These are phyloP conservation scores for Aureobasidium lini DNA, from an alignment of 2,329 filamentous ascomycete species.

Conservation along the genomic window DNA sequence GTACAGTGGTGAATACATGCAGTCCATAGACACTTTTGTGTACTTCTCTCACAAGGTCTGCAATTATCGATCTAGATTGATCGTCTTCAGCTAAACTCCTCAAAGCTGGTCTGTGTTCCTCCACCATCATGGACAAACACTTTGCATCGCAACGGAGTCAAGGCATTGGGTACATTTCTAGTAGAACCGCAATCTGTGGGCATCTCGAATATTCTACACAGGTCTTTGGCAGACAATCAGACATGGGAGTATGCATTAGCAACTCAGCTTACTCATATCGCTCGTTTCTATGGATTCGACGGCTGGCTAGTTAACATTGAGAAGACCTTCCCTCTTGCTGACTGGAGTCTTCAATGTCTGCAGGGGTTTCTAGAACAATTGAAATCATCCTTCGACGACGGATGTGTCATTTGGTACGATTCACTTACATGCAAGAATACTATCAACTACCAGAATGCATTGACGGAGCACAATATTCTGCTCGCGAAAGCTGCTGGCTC, in stretches of 20 bases:
- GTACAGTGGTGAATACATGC: conserved; percentile 38
- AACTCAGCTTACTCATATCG: conserved; percentile 29
- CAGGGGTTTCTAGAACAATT: conserved; percentile 33
- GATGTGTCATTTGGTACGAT: conserved; percentile 39
- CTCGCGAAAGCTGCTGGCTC: conserved; percentile 33
- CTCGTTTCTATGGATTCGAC: conserved; percentile 37
- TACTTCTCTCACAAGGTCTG: conserved; percentile 40
- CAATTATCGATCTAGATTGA: not conserved
- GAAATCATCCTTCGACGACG: conserved; percentile 24
- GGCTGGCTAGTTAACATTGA: conserved; percentile 43
- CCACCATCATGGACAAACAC: conserved; percentile 40
- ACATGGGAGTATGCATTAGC: not conserved
- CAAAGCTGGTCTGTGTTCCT: conserved; percentile 35
- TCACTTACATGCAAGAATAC: conserved; percentile 36
- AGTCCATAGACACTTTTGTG: conserved; percentile 37
- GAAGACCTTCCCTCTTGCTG: conserved; percentile 30
- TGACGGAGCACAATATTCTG: conserved; percentile 32
- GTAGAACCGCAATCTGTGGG: conserved; percentile 34
- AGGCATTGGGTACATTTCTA: conserved; percentile 36
- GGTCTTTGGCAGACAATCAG: not conserved
- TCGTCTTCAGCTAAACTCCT: not conserved
- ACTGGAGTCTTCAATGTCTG: conserved; percentile 27
- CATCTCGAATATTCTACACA: conserved; percentile 25
- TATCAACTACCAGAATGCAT: conserved; percentile 38
- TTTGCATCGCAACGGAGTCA: conserved; percentile 41